Conservation (phyloP, 2,329 filamentous ascomycete genomes). For the Aspergillus sp. region DNA sequence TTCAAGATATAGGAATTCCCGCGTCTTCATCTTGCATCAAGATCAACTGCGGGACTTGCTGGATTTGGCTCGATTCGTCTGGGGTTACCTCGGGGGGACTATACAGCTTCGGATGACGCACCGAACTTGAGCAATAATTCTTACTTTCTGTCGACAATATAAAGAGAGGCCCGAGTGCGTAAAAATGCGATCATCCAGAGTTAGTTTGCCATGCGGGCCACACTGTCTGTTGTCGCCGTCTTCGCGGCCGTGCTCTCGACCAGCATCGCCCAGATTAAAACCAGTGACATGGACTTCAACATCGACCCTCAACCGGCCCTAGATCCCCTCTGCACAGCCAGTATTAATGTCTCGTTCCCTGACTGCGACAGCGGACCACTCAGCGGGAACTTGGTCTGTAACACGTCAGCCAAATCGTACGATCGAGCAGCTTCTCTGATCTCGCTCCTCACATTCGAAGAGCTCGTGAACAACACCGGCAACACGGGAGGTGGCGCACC, state of each 20-base stretch:
- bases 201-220: constrained; percentile 9
- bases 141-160: too few relatives aligned
- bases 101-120: too few relatives aligned
- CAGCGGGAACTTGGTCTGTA: constrained; percentile 44
- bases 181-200: too few relatives aligned
- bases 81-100: too few relatives aligned
- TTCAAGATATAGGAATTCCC: too few relatives aligned
- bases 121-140: too few relatives aligned
- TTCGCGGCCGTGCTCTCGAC: constrained; percentile 16
- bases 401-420: constrained; percentile 33
- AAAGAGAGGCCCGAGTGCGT: too few relatives aligned
- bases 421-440: constrained; percentile 44
- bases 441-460: constrained; percentile 43
- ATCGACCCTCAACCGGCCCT: constrained; percentile 16
- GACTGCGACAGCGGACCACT: constrained; percentile 47
- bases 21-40: too few relatives aligned
- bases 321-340: constrained; percentile 9
- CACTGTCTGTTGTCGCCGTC: constrained; percentile 11
- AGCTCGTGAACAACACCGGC: constrained; percentile 49
- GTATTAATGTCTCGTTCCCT: constrained; percentile 33
- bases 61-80: too few relatives aligned
- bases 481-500: constrained; percentile 44
- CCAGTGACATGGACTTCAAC: constrained; percentile 20
- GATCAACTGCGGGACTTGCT: too few relatives aligned
- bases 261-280: constrained; percentile 19